phyloP scores from a whole-genome alignment of 108 stramenopile species.

The Craspedostauros australis region DNA sequence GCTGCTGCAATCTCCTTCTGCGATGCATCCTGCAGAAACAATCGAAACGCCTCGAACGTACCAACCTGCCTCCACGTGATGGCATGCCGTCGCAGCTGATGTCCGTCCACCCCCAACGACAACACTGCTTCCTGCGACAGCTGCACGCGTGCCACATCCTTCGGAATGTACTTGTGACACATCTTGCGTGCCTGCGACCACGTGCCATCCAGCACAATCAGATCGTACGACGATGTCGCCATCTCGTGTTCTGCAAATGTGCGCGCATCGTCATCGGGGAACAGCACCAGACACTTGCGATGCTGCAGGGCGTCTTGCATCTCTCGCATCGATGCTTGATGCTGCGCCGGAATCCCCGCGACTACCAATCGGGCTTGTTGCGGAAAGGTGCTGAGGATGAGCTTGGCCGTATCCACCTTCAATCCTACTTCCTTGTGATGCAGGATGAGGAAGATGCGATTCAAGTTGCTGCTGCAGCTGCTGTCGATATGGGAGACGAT shows the following conservation, averaged over 20 bases:
- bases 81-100: constrained; percentile 60
- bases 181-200: constrained; percentile 67
- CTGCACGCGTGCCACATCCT: constrained; percentile 30
- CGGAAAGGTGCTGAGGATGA: constrained; percentile 56
- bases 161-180: constrained; percentile 8
- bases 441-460: constrained; percentile 59
- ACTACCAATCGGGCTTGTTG: constrained; percentile 40
- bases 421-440: constrained; percentile 72
- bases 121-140: constrained; percentile 38
- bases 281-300: constrained; percentile 47
- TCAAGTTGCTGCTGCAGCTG: constrained; percentile 7
- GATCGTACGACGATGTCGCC: constrained; percentile 17
- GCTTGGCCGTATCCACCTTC: constrained; percentile 69
- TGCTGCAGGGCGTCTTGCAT: constrained; percentile 26
- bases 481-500: constrained; percentile 7
- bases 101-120: constrained; percentile 2
- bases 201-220: constrained; percentile 71
- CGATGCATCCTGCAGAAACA: constrained; percentile 37
- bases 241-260: constrained; percentile 34
- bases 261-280: constrained; percentile 52
- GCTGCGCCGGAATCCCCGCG: constrained; percentile 41
- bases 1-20: background rate
- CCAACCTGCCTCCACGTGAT: constrained; percentile 59
- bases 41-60: constrained; percentile 55
- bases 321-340: constrained; percentile 54